Base-by-base conservation (phyloP, 805 yeast genomes). In the Myxozyma kluyveri region DNA sequence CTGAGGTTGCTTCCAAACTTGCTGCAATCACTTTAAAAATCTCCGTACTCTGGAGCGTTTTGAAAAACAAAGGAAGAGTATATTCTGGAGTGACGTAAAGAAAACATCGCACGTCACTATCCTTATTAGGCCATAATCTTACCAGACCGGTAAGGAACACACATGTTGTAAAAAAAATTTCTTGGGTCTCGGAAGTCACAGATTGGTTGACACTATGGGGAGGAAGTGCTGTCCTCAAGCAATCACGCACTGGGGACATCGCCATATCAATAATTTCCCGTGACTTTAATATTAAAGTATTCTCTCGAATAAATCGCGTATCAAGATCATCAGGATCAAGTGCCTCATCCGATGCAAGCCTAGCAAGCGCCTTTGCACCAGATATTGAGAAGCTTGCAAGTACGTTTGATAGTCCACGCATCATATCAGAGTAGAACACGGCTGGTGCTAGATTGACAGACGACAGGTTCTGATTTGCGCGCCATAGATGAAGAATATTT, bases 11-110 rank as follows among this genome's bases (percentile, higher is more conserved):
- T 12, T 22, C 12, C 21, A 26, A 10, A 17, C 39, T 31, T 18
- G 51, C 41, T 17, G 23, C 42, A 23, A 52, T 37, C 17, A 33
- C 43, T 18, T 31, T 41, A 41, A 44, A 52, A 10, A 49, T 22
- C n/a, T 36, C 23, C 21, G 54, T 33, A 5, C 43, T 7, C 33
- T 44, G 26, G 21, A 52, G 12, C 4, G 44, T 47, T 23, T 41
- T 41, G 51, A 49, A 53, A 36, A 53, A 50, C 14, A 53, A 33
- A 9, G 57, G 57, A 7, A 53, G 45, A 10, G 51, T 46, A 35
- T 45, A 45, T 29, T 53, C 57, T 3, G 57, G 57, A 21, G 45
- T 45, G 7, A 53, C 46, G 40, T 53, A 53, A 17, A 53, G 47
- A 38, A 31, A 49, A 35, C 46, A 50, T 19, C 57, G 50, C 21